Evolutionary conservation across 139 green algal species (phyloP).

Genomic region (Penium margaritaceum): DNA sequence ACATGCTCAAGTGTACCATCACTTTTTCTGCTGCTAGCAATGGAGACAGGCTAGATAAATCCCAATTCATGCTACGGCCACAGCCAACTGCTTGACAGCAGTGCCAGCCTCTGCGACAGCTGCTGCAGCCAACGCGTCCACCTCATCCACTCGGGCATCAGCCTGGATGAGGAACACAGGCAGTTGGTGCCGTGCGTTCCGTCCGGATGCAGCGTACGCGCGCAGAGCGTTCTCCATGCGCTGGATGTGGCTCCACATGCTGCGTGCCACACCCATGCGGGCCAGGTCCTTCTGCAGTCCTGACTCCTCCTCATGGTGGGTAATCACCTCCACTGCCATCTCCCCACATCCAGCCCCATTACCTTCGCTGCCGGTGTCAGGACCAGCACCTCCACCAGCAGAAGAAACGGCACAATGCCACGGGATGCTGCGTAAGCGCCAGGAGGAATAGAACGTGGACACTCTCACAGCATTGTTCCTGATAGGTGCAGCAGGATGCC

Average conservation of each 20-base stretch:
- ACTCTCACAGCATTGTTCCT: neutral
- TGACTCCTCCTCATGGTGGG: slow-evolving; percentile 21
- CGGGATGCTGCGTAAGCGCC: no score
- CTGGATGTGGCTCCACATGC: slow-evolving; percentile 23
- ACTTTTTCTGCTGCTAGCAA: no score
- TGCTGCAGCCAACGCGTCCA: no score
- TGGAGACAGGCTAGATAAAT: no score
- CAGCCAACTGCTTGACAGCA: no score
- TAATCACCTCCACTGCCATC: slow-evolving; percentile 28
- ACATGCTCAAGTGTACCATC: no score
- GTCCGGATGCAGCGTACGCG: neutral
- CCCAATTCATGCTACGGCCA: no score
- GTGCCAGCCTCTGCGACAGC: no score
- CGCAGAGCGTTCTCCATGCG: slow-evolving; percentile 9
- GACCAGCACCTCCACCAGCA: no score
- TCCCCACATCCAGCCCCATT: neutral
- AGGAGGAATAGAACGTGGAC: slow-evolving; percentile 10
- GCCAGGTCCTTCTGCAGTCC: slow-evolving; percentile 8
- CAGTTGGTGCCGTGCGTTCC: slow-evolving; percentile 15
- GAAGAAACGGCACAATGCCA: no score
- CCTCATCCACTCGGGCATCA: no score
- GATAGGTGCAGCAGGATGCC: slow-evolving; percentile 1
- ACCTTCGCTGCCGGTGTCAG: no score
- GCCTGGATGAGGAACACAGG: slow-evolving; percentile 22
- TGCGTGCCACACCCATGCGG: neutral